phyloP scores from a whole-genome alignment of 805 yeast genomes.

The Lachancea fermentati region DNA sequence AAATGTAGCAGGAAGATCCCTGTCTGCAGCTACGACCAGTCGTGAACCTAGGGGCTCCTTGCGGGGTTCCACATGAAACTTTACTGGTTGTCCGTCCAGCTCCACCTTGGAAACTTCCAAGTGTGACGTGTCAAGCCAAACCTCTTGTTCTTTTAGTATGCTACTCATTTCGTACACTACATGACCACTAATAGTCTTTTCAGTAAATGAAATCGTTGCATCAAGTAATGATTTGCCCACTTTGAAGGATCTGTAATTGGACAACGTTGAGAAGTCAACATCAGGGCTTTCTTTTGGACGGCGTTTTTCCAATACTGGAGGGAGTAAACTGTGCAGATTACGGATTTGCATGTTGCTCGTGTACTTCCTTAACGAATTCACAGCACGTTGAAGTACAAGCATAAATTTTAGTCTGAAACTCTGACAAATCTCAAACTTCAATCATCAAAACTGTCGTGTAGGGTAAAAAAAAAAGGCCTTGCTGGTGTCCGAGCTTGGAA shows the following conservation, averaged over 20 bases:
- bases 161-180: slow-evolving; percentile 44
- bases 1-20: slow-evolving; percentile 10
- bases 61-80: slow-evolving; percentile 37
- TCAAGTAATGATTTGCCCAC: slow-evolving; percentile 48
- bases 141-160: slow-evolving; percentile 26
- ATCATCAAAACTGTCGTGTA: no score
- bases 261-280: slow-evolving; percentile 70
- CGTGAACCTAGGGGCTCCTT: slow-evolving; percentile 57
- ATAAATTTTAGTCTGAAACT: no score
- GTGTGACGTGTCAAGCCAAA: slow-evolving; percentile 67
- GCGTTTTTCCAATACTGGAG: slow-evolving; percentile 25
- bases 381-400: no score
- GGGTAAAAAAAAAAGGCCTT: no score
- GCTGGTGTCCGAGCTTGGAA: no score
- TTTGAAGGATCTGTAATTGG: slow-evolving; percentile 55
- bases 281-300: slow-evolving; percentile 41
- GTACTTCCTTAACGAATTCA: no score
- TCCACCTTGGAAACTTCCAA: slow-evolving; percentile 42
- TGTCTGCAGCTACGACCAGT: slow-evolving; percentile 31
- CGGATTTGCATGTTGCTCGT: no score
- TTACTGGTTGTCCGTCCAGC: slow-evolving; percentile 32
- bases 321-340: slow-evolving; percentile 10
- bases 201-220: slow-evolving; percentile 50
- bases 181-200: slow-evolving; percentile 47
- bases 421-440: no score